phyloP scores from a whole-genome alignment of 305 asterid species.

The Solanum hybrid region DNA sequence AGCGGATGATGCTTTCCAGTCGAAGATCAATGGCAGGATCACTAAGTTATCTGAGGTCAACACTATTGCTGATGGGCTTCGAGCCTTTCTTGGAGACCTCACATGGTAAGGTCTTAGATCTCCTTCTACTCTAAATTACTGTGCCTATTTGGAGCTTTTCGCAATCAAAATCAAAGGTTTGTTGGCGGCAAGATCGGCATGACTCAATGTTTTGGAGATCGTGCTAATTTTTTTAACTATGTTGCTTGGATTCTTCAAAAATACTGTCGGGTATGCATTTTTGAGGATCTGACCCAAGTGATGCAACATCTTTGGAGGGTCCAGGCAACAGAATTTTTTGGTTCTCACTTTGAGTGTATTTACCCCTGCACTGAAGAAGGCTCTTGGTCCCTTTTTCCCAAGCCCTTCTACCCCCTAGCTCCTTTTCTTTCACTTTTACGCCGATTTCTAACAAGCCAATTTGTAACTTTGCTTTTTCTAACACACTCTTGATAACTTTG shows the following conservation, averaged over 20 bases:
- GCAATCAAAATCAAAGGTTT: not conserved
- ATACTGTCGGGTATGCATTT: not conserved
- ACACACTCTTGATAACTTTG: not conserved
- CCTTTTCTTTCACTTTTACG: not conserved
- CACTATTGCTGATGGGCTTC: slow-evolving; percentile 88
- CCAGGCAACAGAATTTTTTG: not conserved
- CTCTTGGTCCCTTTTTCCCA: not conserved
- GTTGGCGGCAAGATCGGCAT: not conserved
- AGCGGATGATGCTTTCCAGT: slow-evolving; percentile 82
- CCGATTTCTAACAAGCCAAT: not conserved
- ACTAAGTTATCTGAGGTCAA: slow-evolving; percentile 54
- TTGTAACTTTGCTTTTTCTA: not conserved
- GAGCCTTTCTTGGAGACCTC: slow-evolving; percentile 77
- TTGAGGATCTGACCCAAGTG: not conserved
- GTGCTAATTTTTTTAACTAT: not conserved
- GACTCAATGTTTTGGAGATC: not conserved
- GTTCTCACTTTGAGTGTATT: not conserved
- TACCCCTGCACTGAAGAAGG: not conserved
- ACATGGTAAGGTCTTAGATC: slow-evolving; percentile 50
- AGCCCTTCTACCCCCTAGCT: not conserved
- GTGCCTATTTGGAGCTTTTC: not conserved
- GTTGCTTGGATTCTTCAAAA: not conserved
- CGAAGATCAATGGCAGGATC: slow-evolving; percentile 52
- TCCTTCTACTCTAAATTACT: not conserved
- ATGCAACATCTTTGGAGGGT: not conserved